Conservation (phyloP, 345 rosid genomes). For the Physaria fendleri region DNA sequence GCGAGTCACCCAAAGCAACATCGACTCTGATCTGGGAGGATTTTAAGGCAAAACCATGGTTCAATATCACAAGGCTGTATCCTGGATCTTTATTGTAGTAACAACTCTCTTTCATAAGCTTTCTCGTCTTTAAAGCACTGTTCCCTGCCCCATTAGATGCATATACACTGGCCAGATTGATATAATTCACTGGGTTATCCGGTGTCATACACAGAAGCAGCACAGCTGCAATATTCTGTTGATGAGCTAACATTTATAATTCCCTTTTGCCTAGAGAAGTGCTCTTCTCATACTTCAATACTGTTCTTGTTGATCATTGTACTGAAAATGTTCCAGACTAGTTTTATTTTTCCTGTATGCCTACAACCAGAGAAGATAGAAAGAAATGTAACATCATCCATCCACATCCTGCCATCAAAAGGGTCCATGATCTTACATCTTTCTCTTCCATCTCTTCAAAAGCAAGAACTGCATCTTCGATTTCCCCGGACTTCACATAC, state of each 20-base stretch:
- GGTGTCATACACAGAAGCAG: constrained; percentile 49
- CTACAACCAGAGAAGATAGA: constrained; percentile 63
- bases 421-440: constrained; percentile 69
- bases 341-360: constrained; percentile 47
- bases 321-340: constrained; percentile 55
- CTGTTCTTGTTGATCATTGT: constrained; percentile 45
- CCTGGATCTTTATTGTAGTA: constrained; percentile 46
- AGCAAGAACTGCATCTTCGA: constrained; percentile 44
- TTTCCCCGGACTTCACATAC: constrained; percentile 73
- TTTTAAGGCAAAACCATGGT: constrained; percentile 50
- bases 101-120: constrained; percentile 42
- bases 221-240: constrained; percentile 44
- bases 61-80: constrained; percentile 47
- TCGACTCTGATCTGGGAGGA: constrained; percentile 37
- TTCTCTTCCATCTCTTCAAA: constrained; percentile 47
- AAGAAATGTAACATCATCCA: constrained; percentile 58
- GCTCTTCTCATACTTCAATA: constrained; percentile 48
- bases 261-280: constrained; percentile 41
- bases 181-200: constrained; percentile 44
- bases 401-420: constrained; percentile 62
- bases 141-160: constrained; percentile 53
- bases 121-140: constrained; percentile 37
- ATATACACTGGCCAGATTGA: constrained; percentile 54
- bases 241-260: constrained; percentile 42
- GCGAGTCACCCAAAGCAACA: constrained; percentile 49